These are phyloP conservation scores for Saccharum officinarum DNA, from an alignment of 176 grass and related monocot species.

Conservation along the genomic window DNA sequence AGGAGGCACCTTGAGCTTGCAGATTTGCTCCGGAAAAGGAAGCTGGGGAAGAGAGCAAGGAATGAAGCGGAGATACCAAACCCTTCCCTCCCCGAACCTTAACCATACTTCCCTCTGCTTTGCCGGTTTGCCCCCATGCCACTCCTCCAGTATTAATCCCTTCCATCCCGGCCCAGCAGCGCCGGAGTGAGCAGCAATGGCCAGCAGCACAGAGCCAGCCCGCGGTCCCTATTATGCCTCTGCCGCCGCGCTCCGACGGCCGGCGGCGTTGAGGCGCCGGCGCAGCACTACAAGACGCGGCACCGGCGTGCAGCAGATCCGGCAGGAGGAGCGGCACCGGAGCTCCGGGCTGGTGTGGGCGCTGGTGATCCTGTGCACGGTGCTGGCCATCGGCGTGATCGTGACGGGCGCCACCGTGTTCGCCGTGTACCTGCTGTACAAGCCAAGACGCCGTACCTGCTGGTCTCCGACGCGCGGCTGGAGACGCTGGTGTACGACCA, in stretches of 20 bases:
- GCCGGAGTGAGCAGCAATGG: neutral
- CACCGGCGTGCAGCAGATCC: neutral
- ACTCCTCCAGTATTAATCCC: slow-evolving; percentile 16
- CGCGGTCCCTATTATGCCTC: neutral
- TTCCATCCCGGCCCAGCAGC: neutral
- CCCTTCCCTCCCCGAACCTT: slow-evolving; percentile 25
- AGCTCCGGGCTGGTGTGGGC: slow-evolving; percentile 36
- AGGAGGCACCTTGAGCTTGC: slow-evolving; percentile 30
- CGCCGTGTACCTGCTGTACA: slow-evolving; percentile 73
- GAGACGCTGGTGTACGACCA: slow-evolving; percentile 42
- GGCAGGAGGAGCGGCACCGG: neutral
- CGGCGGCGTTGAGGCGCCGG: neutral
- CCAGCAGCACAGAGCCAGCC: neutral
- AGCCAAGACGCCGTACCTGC: slow-evolving; percentile 70
- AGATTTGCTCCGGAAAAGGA: slow-evolving; percentile 14
- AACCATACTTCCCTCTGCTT: neutral
- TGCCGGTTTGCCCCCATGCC: neutral
- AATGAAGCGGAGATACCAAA: slow-evolving; percentile 65
- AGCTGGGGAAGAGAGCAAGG: slow-evolving; percentile 49
- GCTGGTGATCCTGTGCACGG: slow-evolving; percentile 47
- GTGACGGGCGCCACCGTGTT: slow-evolving; percentile 59
- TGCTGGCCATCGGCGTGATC: slow-evolving; percentile 59
- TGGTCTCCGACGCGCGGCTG: slow-evolving; percentile 54
- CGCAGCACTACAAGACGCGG: too few relatives aligned
- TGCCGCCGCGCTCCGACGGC: neutral